Conservation (phyloP, 768 basidiomycete species). For the Clathrus columnatus region DNA sequence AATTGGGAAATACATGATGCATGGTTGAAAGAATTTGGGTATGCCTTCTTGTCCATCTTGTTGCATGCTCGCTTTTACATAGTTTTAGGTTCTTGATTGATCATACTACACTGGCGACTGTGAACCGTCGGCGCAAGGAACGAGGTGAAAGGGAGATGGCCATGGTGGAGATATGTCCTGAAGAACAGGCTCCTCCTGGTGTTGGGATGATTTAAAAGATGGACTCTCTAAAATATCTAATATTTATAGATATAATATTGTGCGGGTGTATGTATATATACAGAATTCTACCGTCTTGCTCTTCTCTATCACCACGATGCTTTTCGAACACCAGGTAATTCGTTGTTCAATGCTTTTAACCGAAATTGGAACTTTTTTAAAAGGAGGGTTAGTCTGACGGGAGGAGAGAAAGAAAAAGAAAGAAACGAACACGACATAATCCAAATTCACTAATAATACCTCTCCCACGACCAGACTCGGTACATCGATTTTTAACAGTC, state of each 20-base stretch:
- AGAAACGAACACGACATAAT: constrained; percentile 56
- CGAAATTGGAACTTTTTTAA: constrained; percentile 92
- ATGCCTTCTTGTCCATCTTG: constrained; percentile 18
- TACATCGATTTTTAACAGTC: constrained; percentile 83
- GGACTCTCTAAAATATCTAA: background rate
- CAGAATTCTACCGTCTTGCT: background rate
- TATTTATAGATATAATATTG: background rate
- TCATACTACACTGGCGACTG: constrained; percentile 52
- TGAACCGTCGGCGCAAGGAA: constrained; percentile 85
- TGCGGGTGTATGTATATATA: background rate
- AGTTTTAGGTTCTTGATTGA: constrained; percentile 67
- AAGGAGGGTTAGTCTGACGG: background rate
- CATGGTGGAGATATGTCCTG: constrained; percentile 39
- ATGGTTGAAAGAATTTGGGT: constrained; percentile 83
- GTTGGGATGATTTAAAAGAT: background rate
- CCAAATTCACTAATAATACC: constrained; percentile 88
- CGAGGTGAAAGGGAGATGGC: constrained; percentile 68
- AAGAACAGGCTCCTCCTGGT: constrained; percentile 7
- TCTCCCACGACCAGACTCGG: constrained; percentile 75
- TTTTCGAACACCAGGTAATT: constrained; percentile 82
- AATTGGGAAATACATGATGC: constrained; percentile 87
- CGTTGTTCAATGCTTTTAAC: constrained; percentile 68
- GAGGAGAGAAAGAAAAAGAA: background rate
- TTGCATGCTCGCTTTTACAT: background rate
- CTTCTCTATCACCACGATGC: constrained; percentile 68